phyloP scores from a whole-genome alignment of 805 yeast genomes.

The Schwanniomyces yamadae region DNA sequence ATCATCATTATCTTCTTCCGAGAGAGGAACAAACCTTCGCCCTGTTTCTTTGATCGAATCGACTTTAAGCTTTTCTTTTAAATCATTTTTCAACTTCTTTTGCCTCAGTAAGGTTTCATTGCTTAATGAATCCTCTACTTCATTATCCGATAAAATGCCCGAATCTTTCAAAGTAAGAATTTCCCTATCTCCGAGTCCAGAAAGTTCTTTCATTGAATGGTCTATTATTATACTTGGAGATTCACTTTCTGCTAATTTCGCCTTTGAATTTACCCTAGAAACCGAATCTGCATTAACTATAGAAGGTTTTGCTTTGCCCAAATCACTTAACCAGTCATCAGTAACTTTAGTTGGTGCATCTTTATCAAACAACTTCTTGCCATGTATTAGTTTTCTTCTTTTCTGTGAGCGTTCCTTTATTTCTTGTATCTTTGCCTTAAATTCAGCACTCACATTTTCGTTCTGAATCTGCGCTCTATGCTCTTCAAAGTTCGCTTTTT shows the following conservation, averaged over 20 bases:
- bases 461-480: slow-evolving; percentile 12
- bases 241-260: slow-evolving; percentile 5
- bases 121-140: slow-evolving; percentile 31
- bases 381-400: slow-evolving; percentile 19
- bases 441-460: slow-evolving; percentile 13
- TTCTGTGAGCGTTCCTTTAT: slow-evolving; percentile 21
- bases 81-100: slow-evolving; percentile 27
- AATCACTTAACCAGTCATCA: slow-evolving; percentile 42
- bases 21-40: slow-evolving; percentile 7
- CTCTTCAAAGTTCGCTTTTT: slow-evolving; percentile 15
- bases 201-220: slow-evolving; percentile 45
- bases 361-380: slow-evolving; percentile 22
- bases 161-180: slow-evolving; percentile 59
- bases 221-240: slow-evolving; percentile 45
- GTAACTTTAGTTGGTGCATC: slow-evolving; percentile 27
- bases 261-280: too few relatives aligned
- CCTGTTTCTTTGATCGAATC: slow-evolving; percentile 24
- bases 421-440: slow-evolving; percentile 14
- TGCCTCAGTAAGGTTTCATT: slow-evolving; percentile 33
- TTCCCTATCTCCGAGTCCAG: slow-evolving; percentile 36
- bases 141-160: slow-evolving; percentile 33
- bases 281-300: background rate
- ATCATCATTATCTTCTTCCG: slow-evolving; percentile 14
- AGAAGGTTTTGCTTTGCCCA: slow-evolving; percentile 23
- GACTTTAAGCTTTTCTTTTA: slow-evolving; percentile 24